A percentile compares a stretch with the other conserved stretches of the same genome.
phyloP scores from a whole-genome alignment of 2,329 filamentous ascomycete genomes.

The Alternaria brassicicola region DNA sequence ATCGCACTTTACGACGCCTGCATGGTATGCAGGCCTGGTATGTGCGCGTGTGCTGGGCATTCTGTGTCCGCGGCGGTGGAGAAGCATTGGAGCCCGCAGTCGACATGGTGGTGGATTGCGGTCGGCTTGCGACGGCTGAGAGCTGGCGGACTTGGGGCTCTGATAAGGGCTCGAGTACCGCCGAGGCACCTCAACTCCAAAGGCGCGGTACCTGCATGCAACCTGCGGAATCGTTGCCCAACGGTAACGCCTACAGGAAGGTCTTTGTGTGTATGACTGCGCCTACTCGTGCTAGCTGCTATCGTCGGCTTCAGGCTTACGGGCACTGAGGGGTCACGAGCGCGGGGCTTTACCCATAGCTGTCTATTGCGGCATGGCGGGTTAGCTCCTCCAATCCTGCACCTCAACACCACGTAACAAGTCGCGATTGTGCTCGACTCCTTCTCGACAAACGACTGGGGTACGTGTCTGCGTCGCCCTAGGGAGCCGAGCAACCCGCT shows the following conservation, averaged over 20 bases:
- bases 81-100: conserved; percentile 32
- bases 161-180: conserved; percentile 6
- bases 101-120: conserved; percentile 24
- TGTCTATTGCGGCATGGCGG: conserved; percentile 1
- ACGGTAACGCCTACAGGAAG: conserved; percentile 21
- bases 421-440: neutral
- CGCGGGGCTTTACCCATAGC: conserved; percentile 7
- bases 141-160: conserved; percentile 13
- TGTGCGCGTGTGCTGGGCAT: conserved; percentile 44
- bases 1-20: conserved; percentile 63
- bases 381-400: conserved; percentile 2
- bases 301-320: neutral
- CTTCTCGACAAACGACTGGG: neutral
- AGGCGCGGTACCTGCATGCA: conserved; percentile 21
- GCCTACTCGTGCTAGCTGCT: conserved; percentile 7
- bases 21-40: conserved; percentile 60
- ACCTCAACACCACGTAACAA: conserved; percentile 3
- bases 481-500: neutral
- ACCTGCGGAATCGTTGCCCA: conserved; percentile 5
- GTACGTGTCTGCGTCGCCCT: neutral
- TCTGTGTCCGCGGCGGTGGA: conserved; percentile 23
- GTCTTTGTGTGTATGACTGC: conserved; percentile 10
- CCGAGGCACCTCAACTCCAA: conserved; percentile 3
- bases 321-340: conserved; percentile 11
- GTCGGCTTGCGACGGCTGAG: conserved; percentile 27